Conservation (phyloP, 2,329 filamentous ascomycete genomes). For the Xylaria sp. region DNA sequence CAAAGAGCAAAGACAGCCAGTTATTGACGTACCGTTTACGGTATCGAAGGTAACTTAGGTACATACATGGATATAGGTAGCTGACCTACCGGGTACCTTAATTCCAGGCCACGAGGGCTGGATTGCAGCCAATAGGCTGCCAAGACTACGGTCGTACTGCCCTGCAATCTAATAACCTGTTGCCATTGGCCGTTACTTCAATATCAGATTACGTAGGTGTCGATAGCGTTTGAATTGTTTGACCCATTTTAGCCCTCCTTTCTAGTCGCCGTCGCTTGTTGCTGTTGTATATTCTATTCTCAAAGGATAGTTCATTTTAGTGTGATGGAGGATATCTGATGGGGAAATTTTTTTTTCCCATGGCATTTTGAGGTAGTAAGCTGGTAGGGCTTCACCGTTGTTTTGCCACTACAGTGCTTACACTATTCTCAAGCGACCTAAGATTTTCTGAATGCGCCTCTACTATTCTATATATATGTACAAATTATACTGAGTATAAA, state of each 20-base stretch:
- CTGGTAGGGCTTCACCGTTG: constrained; percentile 36
- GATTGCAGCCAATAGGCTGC: constrained; percentile 23
- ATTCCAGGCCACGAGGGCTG: constrained; percentile 26
- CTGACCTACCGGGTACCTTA: constrained; percentile 34
- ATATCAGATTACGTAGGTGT: constrained; percentile 31
- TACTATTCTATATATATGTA: background rate
- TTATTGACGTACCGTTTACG: background rate
- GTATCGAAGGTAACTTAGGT: background rate
- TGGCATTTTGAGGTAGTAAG: background rate
- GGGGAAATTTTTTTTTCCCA: background rate
- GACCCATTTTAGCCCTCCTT: background rate
- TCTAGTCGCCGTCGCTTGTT: background rate
- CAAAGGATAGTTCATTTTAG: background rate
- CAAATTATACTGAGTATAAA: no score
- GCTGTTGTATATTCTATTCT: background rate
- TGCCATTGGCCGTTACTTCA: constrained; percentile 29
- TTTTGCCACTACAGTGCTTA: constrained; percentile 14
- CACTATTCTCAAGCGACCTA: constrained; percentile 1
- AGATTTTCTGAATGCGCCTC: background rate
- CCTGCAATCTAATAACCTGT: constrained; percentile 16
- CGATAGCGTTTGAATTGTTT: background rate
- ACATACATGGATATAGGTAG: constrained; percentile 10
- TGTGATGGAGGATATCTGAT: background rate
- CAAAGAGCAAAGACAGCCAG: background rate
- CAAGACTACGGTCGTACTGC: constrained; percentile 19